These are phyloP conservation scores for Baorangia bicolor DNA, from an alignment of 768 basidiomycete species.

Conservation along the genomic window DNA sequence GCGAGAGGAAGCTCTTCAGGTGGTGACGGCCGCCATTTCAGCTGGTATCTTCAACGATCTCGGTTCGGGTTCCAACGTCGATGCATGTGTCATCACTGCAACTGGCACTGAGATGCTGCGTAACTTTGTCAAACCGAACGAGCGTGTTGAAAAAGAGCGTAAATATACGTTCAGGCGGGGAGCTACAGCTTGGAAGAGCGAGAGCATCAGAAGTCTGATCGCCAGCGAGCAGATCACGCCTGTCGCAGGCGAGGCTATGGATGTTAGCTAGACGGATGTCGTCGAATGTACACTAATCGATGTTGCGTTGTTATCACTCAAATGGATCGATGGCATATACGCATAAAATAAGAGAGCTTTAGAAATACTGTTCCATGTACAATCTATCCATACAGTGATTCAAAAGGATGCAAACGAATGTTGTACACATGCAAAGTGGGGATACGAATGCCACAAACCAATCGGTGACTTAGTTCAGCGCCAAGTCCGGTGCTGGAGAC, in stretches of 20 bases:
- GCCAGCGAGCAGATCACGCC: slow-evolving; percentile 66
- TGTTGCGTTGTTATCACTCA: not conserved
- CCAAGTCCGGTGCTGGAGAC: slow-evolving; percentile 41
- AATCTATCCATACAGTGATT: slow-evolving; percentile 26
- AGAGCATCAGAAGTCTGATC: slow-evolving; percentile 70
- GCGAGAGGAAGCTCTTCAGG: too few species aligned
- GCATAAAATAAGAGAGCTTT: slow-evolving; percentile 10
- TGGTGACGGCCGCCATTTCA: too few species aligned
- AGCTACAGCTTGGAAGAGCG: slow-evolving; percentile 87
- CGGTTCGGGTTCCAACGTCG: too few species aligned
- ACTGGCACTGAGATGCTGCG: slow-evolving; percentile 87
- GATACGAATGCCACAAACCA: slow-evolving; percentile 14
- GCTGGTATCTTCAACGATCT: too few species aligned
- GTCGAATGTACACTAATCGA: slow-evolving; percentile 5
- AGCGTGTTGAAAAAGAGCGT: slow-evolving; percentile 75
- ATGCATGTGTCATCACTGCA: too few species aligned
- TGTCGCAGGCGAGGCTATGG: slow-evolving; percentile 71
- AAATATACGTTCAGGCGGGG: slow-evolving; percentile 73
- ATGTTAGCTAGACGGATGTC: slow-evolving; percentile 54
- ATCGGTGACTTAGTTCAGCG: slow-evolving; percentile 11
- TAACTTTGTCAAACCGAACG: slow-evolving; percentile 91
- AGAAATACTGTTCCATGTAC: slow-evolving; percentile 19
- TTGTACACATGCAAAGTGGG: slow-evolving; percentile 23
- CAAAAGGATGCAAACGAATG: slow-evolving; percentile 20
- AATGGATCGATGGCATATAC: not conserved